These are phyloP conservation scores for Colletotrichum magnum DNA, from an alignment of 2,329 filamentous ascomycete species.

Conservation along the genomic window DNA sequence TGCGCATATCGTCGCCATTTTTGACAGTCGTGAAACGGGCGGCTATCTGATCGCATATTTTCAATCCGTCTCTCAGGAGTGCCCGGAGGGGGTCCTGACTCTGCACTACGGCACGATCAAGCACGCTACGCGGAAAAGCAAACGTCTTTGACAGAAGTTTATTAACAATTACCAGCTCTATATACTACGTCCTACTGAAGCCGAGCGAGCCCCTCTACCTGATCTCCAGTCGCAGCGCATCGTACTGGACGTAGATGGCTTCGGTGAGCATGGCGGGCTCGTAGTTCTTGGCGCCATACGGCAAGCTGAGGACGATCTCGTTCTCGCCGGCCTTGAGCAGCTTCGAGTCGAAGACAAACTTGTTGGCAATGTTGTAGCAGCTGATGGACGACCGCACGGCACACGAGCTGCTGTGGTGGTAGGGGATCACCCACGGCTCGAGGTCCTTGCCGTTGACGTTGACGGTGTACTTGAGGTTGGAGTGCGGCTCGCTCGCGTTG, in stretches of 20 bases:
- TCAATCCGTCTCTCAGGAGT: background rate
- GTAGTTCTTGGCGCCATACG: constrained; percentile 68
- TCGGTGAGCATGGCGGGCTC: constrained; percentile 67
- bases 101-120: constrained; percentile 21
- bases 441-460: constrained; percentile 53
- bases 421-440: constrained; percentile 69
- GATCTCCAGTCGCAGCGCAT: constrained; percentile 71
- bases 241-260: constrained; percentile 73
- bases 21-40: constrained; percentile 24
- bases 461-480: constrained; percentile 63
- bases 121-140: constrained; percentile 1
- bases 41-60: constrained; percentile 11
- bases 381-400: constrained; percentile 70
- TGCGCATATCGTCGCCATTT: background rate
- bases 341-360: constrained; percentile 66
- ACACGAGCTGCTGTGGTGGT: constrained; percentile 70
- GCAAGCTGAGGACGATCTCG: constrained; percentile 67
- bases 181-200: background rate
- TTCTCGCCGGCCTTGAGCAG: constrained; percentile 65
- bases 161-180: constrained; percentile 5
- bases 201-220: constrained; percentile 45
- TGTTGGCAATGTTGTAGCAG: constrained; percentile 71
- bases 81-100: background rate
- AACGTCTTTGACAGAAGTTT: constrained; percentile 7
- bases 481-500: constrained; percentile 64